Conservation (phyloP, 148 eudicot genomes). For the Bassia scoparia region DNA sequence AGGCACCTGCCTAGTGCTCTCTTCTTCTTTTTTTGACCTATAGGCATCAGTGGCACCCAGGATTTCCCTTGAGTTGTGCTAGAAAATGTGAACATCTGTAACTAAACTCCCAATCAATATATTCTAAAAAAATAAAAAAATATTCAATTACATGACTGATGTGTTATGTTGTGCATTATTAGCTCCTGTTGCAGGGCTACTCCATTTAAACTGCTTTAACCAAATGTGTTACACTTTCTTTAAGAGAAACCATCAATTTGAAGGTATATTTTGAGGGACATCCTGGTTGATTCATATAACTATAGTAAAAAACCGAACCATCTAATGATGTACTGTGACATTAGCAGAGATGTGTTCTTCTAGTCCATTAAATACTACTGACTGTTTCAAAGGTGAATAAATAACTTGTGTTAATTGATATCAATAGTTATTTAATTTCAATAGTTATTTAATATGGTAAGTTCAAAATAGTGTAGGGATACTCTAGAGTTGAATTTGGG, state of each 20-base stretch:
- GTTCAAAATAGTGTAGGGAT: too few species aligned
- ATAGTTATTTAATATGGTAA: too few species aligned
- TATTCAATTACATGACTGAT: neutral
- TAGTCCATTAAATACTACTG: too few species aligned
- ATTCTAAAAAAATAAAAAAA: slow-evolving; percentile 7
- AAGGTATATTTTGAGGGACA: neutral
- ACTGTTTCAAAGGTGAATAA: too few species aligned
- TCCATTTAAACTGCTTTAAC: neutral
- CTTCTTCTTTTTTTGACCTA: slow-evolving; percentile 6
- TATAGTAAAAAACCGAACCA: neutral
- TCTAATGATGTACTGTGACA: too few species aligned
- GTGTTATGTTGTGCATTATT: neutral
- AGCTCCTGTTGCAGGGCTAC: neutral
- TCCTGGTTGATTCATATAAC: neutral
- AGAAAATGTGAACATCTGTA: slow-evolving; percentile 27
- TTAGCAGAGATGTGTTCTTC: too few species aligned
- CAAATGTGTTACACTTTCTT: neutral
- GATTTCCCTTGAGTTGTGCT: slow-evolving; percentile 9
- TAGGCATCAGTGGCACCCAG: slow-evolving; percentile 27
- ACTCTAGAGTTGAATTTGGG: too few species aligned
- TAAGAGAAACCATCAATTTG: neutral
- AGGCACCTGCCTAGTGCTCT: neutral
- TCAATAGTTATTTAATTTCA: too few species aligned
- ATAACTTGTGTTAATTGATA: too few species aligned
- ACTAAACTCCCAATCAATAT: slow-evolving; percentile 26